Base-by-base conservation (phyloP, 2,329 filamentous ascomycete genomes). In the Epichloe sibirici region DNA sequence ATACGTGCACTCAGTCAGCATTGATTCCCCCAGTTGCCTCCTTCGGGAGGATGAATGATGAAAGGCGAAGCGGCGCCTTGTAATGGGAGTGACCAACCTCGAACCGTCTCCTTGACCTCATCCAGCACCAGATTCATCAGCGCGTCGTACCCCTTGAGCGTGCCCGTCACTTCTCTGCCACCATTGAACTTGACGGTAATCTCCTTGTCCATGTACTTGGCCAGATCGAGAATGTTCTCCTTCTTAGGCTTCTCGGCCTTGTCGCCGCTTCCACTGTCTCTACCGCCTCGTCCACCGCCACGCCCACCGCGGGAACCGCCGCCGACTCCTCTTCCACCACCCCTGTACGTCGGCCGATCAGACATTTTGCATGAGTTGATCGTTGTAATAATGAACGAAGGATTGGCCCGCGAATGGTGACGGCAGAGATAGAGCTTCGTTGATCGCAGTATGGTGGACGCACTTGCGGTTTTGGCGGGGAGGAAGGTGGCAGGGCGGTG, bases 71-170 rank as follows among this genome's bases (percentile, higher is more conserved):
- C 40, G 9, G 23, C 25, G 15, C 21, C 35, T 44, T 7, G 23
- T 31, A 12, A 12, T 3, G n/a, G 6, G 5, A 21, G 44, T 12
- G 15, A 23, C 77, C 57, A 72, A 95, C 91, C 91, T 75, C 86
- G 80, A 71, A 96, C 83, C 47, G 85, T 79, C 69, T 98, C 93
- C 67, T 93, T 83, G 50, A 95, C 91, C 61, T 97, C 88, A 64
- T 97, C 93, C 53, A 98, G 75, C 28, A 98, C 93, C 56, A 98
- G 77, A 68, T 98, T 98, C 90, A 97, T 97, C 55, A 98, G 77
- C 62, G 93, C 90, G 67, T 98, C 93, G 68, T 90, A 97, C 57
- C 93, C 93, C 70, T 97, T 97, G 43, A 98, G 76, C 1, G 82
- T 88, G 50, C 93, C 93, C 49, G 83, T 85, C 53, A 95, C 91